Percentiles rank a stretch among this genome's conserved stretches.
phyloP scores from a whole-genome alignment of 345 rosid species.

The Murraya paniculata region DNA sequence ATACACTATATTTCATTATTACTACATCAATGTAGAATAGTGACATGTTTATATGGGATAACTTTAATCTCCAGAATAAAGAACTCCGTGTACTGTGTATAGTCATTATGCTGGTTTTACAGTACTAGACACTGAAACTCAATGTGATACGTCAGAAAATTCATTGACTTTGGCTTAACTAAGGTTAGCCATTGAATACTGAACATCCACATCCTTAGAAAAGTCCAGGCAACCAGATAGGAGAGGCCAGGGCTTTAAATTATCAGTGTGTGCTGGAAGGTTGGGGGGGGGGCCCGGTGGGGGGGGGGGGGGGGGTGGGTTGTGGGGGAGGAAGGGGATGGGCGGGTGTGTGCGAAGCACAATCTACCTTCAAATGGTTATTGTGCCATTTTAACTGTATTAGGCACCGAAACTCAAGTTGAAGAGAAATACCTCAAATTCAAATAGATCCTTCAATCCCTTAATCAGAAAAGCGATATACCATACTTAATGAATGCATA shows the following conservation, averaged over 20 bases:
- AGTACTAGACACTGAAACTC: neutral
- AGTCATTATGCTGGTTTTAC: neutral
- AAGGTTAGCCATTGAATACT: too few species aligned
- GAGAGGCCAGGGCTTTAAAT: too few species aligned
- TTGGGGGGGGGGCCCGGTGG: too few species aligned
- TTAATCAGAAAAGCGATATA: neutral
- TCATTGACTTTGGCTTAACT: neutral
- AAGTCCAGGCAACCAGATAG: too few species aligned
- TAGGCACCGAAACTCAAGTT: neutral
- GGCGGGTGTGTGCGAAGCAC: neutral
- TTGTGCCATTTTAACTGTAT: neutral
- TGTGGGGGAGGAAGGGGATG: too few species aligned
- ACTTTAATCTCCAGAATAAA: neutral
- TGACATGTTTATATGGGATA: neutral
- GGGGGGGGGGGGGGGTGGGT: too few species aligned
- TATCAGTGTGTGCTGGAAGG: too few species aligned
- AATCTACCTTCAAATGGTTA: neutral
- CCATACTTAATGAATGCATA: too few species aligned
- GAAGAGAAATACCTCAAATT: neutral
- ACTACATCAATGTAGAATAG: neutral
- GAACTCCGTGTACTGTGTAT: neutral
- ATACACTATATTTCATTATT: neutral
- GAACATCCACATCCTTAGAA: too few species aligned
- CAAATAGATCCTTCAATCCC: neutral
- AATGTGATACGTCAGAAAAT: neutral